Evolutionary conservation across 2,329 filamentous ascomycete genomes (phyloP).

Genomic region (Calonectria pteridis): DNA sequence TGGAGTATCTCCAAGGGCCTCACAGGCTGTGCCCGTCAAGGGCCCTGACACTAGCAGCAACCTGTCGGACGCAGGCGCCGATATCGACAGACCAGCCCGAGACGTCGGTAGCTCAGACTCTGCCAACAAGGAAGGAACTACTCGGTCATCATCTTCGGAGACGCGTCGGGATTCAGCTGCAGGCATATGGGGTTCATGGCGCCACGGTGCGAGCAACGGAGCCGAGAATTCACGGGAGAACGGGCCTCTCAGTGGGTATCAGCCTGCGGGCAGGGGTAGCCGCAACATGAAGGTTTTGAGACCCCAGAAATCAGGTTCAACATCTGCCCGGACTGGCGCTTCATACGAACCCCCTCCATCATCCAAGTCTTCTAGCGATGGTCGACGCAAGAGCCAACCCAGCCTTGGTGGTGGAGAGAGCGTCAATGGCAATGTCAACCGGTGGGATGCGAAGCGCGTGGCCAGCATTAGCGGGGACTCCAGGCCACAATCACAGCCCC

Average conservation of each 20-base stretch:
- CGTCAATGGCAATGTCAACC: constrained; percentile 47
- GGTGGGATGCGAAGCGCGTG: constrained; percentile 68
- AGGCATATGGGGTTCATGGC: constrained; percentile 80
- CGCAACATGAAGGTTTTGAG: constrained; percentile 93
- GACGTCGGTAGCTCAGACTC: constrained; percentile 39
- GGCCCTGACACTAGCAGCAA: constrained; percentile 50
- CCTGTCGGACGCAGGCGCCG: constrained; percentile 58
- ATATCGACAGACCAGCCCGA: constrained; percentile 54
- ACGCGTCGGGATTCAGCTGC: constrained; percentile 62
- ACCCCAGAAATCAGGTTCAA: constrained; percentile 75
- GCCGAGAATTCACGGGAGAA: constrained; percentile 67
- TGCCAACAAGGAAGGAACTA: constrained; percentile 42
- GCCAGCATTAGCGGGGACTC: constrained; percentile 57
- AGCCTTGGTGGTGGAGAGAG: constrained; percentile 48
- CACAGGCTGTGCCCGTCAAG: constrained; percentile 51
- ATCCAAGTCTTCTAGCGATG: constrained; percentile 60
- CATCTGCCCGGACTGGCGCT: constrained; percentile 62
- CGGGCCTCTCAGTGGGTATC: constrained; percentile 73
- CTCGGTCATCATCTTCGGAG: constrained; percentile 43
- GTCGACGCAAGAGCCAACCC: constrained; percentile 67
- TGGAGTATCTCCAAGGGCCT: constrained; percentile 53
- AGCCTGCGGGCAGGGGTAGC: constrained; percentile 71
- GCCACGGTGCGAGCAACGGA: constrained; percentile 65
- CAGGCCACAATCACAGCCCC: constrained; percentile 43
- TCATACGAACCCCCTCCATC: constrained; percentile 65